Evolutionary conservation across 2,329 filamentous ascomycete species (phyloP), one percentile per base, ranked within the genome.

Genomic region (Stachybotrys chlorohalonatus): DNA sequence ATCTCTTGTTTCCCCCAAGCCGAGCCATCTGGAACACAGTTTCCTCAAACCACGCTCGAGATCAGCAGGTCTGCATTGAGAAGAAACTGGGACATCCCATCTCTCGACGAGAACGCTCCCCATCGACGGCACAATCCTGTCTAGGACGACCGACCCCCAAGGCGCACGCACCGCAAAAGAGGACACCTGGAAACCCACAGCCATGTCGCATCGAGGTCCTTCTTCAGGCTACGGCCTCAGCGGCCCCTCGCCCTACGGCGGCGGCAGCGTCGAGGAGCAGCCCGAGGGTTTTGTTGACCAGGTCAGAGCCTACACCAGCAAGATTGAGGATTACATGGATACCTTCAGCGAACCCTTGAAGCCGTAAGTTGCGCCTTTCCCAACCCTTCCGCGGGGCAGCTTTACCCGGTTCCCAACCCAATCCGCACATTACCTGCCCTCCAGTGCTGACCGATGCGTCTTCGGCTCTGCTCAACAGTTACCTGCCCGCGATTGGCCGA

Each of bases 271-370:
- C 42, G 65, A 68, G 36, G 86, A 91, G 64, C 82, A 86, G 51
- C 90, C 87, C 55, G 67, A 65, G 53, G 63, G 64, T 62, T 56
- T 71, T 55, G 83, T 99, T 63, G 94, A 96, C 71, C 82, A 90
- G 65, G 90, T 99, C 68, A 83, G 94, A 60, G 84, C 91, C 71
- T 92, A 97, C 74, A 99, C 94, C 52, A 96, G 89, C 86, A 97
- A 96, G 81, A 93, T 99, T 62, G 94, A 99, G 76, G 94, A 99
- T 70, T 75, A 89, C 69, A 74, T 99, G 68, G 94, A 97, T 73
- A 89, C 83, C 31, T 62, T 91, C 66, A 87, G 90, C 66, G 93
- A 96, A 68, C 94, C 94, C 51, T 75, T 97, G 63, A 97, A 96
- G 81, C 94, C 94, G 88, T 99, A 66, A 72, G 70, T 72, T 52